Base-by-base conservation (phyloP, 2,329 filamentous ascomycete species). In the Aureobasidium sp. region DNA sequence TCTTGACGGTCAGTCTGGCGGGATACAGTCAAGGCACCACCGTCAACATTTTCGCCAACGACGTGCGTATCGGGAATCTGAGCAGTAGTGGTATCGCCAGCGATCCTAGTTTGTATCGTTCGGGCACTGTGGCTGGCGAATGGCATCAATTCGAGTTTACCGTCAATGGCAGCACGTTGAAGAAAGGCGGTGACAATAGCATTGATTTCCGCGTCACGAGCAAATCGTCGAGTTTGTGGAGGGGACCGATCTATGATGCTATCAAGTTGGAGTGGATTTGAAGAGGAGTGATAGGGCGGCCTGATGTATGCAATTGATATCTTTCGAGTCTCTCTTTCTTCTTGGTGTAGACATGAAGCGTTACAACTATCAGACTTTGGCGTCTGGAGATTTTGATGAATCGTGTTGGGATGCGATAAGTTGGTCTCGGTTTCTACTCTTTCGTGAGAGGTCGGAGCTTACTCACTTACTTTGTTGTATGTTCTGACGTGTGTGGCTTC, bases 41-140 rank as follows among this genome's bases (percentile, higher is more conserved):
- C 35, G 67, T 68, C 6, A 63, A 64, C 19, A 64, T 76, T n/a
- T 57, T 68, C n/a, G 64, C 72, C 21, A 76, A 76, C 53, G 66
- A 65, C 2, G 60, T 61, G 11, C 61, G 63, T 38, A 60, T 75
- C 4, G 71, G 71, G 0, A 73, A 74, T 49, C 64, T 75, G 48
- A 71, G 68, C n/a, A 68, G 63, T 34, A 64, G 57, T 10, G 38
- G 58, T 24, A 54, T 77, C 25, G 52, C 67, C 24, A 74, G 62
- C 32, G 75, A 76, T 56, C 74, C 74, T 4, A 69, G 68, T 17
- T 64, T 76, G 30, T 77, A 77, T 61, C 67, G 74, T n/a, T 72
- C 69, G 8, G 72, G 68, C 17, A 77, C 73, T 6, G 61, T 63
- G 21, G 72, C 70, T 4, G 74, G 75, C 1, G 74, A 77, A 63